Evolutionary conservation across 164 flowering plant species (phyloP).

Genomic region (Echeveria elegans): DNA sequence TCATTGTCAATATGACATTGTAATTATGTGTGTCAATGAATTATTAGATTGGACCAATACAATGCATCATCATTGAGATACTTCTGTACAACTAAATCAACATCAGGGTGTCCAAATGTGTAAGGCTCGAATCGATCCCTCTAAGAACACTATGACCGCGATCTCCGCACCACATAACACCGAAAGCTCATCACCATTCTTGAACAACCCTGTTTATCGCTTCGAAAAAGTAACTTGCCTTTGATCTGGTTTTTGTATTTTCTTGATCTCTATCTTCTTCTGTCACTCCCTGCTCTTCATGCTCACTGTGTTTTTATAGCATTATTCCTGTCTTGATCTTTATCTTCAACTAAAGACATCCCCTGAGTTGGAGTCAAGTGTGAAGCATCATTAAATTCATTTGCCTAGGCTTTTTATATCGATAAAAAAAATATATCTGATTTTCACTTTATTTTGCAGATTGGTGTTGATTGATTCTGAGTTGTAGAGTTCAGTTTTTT

Average conservation of each 20-base stretch:
- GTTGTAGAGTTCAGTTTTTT: too few relatives aligned
- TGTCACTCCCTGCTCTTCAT: background rate
- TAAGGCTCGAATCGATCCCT: conserved; percentile 20
- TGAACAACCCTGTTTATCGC: conserved; percentile 24
- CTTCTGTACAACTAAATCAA: background rate
- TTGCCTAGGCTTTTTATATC: too few relatives aligned
- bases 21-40: background rate
- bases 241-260: conserved; percentile 28
- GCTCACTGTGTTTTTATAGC: background rate
- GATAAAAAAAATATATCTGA: too few relatives aligned
- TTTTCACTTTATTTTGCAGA: too few relatives aligned
- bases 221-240: conserved; percentile 38
- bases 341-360: background rate
- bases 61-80: background rate
- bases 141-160: conserved; percentile 26
- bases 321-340: background rate
- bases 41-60: background rate
- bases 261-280: conserved; percentile 27
- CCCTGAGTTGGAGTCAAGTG: too few relatives aligned
- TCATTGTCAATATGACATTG: background rate
- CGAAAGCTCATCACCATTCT: conserved; percentile 29
- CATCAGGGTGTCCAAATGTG: background rate
- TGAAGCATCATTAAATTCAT: too few relatives aligned
- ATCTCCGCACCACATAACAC: conserved; percentile 30
- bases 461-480: too few relatives aligned